Evolutionary conservation across 345 rosid species (phyloP).

Genomic region (Linum usitatissimum): DNA sequence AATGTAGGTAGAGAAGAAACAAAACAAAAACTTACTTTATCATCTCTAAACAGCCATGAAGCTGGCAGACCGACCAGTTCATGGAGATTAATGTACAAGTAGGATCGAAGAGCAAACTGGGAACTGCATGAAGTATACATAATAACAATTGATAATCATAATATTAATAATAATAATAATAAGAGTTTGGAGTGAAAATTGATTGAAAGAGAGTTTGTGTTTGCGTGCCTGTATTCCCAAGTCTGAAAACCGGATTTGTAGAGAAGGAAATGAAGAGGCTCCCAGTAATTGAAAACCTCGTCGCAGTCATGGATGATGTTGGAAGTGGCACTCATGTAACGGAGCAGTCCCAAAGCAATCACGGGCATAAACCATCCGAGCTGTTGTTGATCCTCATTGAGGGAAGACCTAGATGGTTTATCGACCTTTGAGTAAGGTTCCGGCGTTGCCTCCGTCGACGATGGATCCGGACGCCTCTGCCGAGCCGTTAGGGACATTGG

Average conservation of each 20-base stretch:
- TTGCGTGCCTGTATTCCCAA: slow-evolving; percentile 80
- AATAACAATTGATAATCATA: background rate
- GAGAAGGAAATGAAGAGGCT: slow-evolving; percentile 89
- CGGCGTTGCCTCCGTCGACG: slow-evolving; percentile 29
- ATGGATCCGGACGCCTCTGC: slow-evolving; percentile 47
- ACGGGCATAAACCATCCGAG: slow-evolving; percentile 70
- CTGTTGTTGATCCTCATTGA: slow-evolving; percentile 26
- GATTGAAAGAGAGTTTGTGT: background rate
- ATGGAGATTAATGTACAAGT: slow-evolving; percentile 70
- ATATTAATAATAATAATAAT: background rate
- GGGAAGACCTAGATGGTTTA: slow-evolving; percentile 41
- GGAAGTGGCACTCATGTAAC: slow-evolving; percentile 97
- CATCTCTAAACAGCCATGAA: slow-evolving; percentile 66
- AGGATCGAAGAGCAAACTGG: slow-evolving; percentile 84
- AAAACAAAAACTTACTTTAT: slow-evolving; percentile 45
- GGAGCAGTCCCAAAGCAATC: slow-evolving; percentile 55
- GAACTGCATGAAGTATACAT: slow-evolving; percentile 44
- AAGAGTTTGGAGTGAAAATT: background rate
- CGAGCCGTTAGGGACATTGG: slow-evolving; percentile 35
- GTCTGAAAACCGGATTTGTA: slow-evolving; percentile 92
- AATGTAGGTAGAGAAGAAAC: background rate
- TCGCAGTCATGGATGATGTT: slow-evolving; percentile 96
- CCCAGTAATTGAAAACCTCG: slow-evolving; percentile 99
- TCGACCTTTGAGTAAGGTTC: slow-evolving; percentile 45
- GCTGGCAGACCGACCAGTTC: slow-evolving; percentile 79